Conservation (phyloP, 2,329 filamentous ascomycete species). For the Dryadomyces quercivorus region DNA sequence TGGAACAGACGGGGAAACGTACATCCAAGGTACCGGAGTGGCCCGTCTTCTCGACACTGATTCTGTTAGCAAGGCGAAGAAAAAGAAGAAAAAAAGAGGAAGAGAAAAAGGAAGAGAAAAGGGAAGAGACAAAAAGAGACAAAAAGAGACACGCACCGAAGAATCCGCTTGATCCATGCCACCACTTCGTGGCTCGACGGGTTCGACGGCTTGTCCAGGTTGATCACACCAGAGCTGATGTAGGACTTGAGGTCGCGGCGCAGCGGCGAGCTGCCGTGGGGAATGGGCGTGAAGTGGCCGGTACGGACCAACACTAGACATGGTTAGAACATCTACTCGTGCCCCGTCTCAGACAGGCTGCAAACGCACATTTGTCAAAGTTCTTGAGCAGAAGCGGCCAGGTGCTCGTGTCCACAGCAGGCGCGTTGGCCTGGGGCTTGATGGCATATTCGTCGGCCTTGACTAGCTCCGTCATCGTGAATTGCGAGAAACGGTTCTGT, state of each 20-base stretch:
- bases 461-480: constrained; percentile 5
- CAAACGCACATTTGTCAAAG: constrained; percentile 66
- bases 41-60: constrained; percentile 84
- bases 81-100: too few species aligned
- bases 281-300: constrained; percentile 93
- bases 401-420: constrained; percentile 70
- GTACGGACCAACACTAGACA: constrained; percentile 73
- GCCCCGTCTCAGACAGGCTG: neutral
- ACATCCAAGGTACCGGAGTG: constrained; percentile 91
- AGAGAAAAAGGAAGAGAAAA: neutral
- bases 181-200: constrained; percentile 98
- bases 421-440: constrained; percentile 77
- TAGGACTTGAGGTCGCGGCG: constrained; percentile 96
- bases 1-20: neutral
- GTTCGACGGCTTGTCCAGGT: constrained; percentile 95
- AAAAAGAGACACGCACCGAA: constrained; percentile 48
- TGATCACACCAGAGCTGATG: constrained; percentile 94
- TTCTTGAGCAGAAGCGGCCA: constrained; percentile 95
- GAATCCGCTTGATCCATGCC: constrained; percentile 96
- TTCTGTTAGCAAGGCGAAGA: neutral
- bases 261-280: constrained; percentile 79
- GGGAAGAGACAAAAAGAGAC: too few species aligned
- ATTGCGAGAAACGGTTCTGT: neutral
- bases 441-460: constrained; percentile 68
- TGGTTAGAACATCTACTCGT: neutral